Conservation (phyloP, 2,329 filamentous ascomycete genomes). For the Trichoderma sp. region DNA sequence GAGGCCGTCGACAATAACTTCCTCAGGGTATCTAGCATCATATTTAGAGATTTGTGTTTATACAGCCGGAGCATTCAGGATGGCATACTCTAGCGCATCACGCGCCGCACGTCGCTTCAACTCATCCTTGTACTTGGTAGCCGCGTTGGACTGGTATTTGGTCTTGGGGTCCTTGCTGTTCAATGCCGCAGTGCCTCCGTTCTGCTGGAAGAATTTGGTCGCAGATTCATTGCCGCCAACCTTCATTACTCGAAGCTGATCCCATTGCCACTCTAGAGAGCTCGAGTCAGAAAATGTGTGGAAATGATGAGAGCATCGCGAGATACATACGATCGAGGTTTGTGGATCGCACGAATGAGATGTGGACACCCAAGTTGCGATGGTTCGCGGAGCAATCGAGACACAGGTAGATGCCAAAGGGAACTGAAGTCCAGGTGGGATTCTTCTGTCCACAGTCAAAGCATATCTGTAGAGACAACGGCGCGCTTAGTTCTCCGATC, state of each 20-base stretch:
- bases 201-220: constrained; percentile 96
- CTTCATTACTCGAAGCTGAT: constrained; percentile 96
- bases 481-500: neutral
- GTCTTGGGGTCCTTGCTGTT: constrained; percentile 96
- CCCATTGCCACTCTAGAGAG: constrained; percentile 92
- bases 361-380: constrained; percentile 96
- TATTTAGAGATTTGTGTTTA: constrained; percentile 31
- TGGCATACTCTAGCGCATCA: constrained; percentile 80
- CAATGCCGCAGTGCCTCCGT: constrained; percentile 89
- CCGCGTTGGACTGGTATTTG: constrained; percentile 93
- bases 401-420: constrained; percentile 96
- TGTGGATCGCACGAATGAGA: constrained; percentile 97
- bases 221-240: constrained; percentile 97
- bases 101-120: constrained; percentile 80
- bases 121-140: constrained; percentile 97
- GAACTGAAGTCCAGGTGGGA: constrained; percentile 96
- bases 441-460: constrained; percentile 98
- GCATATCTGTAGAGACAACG: constrained; percentile 67
- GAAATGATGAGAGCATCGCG: neutral
- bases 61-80: neutral
- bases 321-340: constrained; percentile 87
- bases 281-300: constrained; percentile 27
- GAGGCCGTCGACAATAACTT: constrained; percentile 79
- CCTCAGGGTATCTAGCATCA: constrained; percentile 68
- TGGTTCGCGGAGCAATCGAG: constrained; percentile 97